These are phyloP conservation scores for Cynanchum wilfordii DNA, from an alignment of 257 asterid species.

Conservation along the genomic window DNA sequence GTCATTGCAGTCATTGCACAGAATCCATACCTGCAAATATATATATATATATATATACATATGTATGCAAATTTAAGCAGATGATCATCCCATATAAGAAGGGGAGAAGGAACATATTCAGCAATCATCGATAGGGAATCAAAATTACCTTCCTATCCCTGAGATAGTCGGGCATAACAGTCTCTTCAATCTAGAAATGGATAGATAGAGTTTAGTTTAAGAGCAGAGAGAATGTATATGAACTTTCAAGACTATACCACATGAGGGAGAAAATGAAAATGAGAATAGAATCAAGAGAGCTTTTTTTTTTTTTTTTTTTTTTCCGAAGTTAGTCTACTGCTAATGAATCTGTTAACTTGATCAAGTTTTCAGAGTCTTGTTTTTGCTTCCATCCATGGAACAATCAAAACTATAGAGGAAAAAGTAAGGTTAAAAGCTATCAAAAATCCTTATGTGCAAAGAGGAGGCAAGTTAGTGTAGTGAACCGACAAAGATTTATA, in stretches of 20 bases:
- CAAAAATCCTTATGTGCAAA: not conserved
- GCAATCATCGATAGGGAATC: not conserved
- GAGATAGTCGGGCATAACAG: constrained; percentile 80
- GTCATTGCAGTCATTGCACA: constrained; percentile 91
- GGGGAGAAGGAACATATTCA: not conserved
- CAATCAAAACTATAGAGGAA: not conserved
- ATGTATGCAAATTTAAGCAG: not conserved
- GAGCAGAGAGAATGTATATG: not conserved
- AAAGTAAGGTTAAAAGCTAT: not conserved
- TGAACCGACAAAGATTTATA: not conserved
- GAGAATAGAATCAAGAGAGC: not conserved
- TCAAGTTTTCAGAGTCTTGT: not conserved
- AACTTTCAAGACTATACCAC: too few species aligned
- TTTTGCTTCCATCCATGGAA: not conserved
- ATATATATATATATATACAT: not conserved
- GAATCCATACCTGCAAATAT: constrained; percentile 91
- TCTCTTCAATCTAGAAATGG: constrained; percentile 59
- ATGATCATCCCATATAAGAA: not conserved
- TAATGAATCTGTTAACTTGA: not conserved
- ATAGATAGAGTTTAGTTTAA: not conserved
- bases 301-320: too few species aligned
- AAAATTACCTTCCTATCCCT: constrained; percentile 70
- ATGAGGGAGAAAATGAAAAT: not conserved
- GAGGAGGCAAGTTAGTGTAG: not conserved
- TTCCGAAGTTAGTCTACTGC: not conserved